Base-by-base conservation (phyloP, 2,329 filamentous ascomycete genomes). In the Fusarium brevicatenulatum region DNA sequence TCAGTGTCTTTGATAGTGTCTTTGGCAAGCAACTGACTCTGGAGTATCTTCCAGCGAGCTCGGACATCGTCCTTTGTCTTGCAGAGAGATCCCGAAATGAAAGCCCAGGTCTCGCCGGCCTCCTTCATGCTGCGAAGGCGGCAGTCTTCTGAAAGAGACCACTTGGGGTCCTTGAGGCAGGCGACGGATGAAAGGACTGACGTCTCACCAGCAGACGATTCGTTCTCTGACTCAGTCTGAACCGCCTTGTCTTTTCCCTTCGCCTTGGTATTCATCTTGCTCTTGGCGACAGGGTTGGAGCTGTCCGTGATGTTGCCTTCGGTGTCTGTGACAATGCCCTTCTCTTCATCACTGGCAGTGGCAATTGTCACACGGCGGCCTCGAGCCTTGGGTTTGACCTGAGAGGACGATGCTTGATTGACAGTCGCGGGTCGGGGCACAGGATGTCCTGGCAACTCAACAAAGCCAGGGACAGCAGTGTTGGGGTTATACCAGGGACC, bases 111-210 rank as follows among this genome's bases (percentile, higher is more conserved):
- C 12, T 77, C 62, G 2, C 70, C 68, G 1, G 74, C 73, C 36
- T 78, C 76, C 62, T 82, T 83, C 80, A 84, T 81, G 42, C 77
- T 76, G 5, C 76, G 64, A 11, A 84, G 78, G 8, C 81, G 68
- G 16, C 70, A 67, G 55, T 84, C 81, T 32, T 84, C 79, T 1
- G 82, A 83, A 13, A 79, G 55, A 15, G 80, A 76, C 82, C 82
- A 83, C 8, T 36, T 65, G n/a, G 69, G 57, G 19, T 63, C 53
- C 7, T 53, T 60, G 15, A 36, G 21, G 16, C 52, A 57, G 23
- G 36, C 44, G 12, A 55, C 34, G 25, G 55, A 65, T 8, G 68
- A 71, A 23, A 53, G 58, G 25, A 37, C 60, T 18, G 56, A 52
- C 10, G 47, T 60, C 12, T 63, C 25, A 32, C 46, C 23, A 21